A percentile compares a stretch with the other conserved stretches of the same genome.
phyloP scores from a whole-genome alignment of 1,139 yeast genomes.

The Kodamaea suecica region DNA sequence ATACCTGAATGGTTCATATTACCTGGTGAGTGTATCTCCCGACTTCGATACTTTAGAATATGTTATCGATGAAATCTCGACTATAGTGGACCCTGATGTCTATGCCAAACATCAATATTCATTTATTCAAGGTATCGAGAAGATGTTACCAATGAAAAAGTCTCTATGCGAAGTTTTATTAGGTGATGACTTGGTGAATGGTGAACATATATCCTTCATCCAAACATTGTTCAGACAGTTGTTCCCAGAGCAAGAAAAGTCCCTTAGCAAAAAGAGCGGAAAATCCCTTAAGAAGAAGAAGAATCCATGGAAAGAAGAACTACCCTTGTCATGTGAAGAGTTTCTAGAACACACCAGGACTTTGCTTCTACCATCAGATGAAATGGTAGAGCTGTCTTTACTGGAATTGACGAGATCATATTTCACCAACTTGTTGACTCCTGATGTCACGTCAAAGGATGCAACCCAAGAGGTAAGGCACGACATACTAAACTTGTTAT shows the following conservation, averaged over 20 bases:
- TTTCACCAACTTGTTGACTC: slow-evolving; percentile 29
- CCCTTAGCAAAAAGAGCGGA: slow-evolving; percentile 11
- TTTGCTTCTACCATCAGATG: slow-evolving; percentile 36
- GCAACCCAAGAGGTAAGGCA: slow-evolving; percentile 30
- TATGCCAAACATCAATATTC: slow-evolving; percentile 69
- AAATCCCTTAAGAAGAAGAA: slow-evolving; percentile 13
- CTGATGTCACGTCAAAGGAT: slow-evolving; percentile 28
- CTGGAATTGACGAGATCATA: slow-evolving; percentile 27
- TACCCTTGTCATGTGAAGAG: slow-evolving; percentile 1
- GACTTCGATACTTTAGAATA: slow-evolving; percentile 29
- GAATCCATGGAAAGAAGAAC: slow-evolving; percentile 4
- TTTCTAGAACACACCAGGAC: slow-evolving; percentile 13
- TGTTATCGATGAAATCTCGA: slow-evolving; percentile 48
- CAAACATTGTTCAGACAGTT: slow-evolving; percentile 32
- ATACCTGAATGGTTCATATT: slow-evolving; percentile 15
- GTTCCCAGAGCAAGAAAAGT: slow-evolving; percentile 18
- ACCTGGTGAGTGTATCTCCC: slow-evolving; percentile 29
- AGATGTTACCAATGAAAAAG: slow-evolving; percentile 44
- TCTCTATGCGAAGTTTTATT: slow-evolving; percentile 41
- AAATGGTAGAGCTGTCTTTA: slow-evolving; percentile 24
- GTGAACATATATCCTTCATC: slow-evolving; percentile 25
- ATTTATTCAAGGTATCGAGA: slow-evolving; percentile 69
- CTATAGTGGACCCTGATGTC: slow-evolving; percentile 60
- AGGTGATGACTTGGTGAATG: slow-evolving; percentile 16
- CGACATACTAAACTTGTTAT: slow-evolving; percentile 29